Base-by-base conservation (phyloP, 2,329 filamentous ascomycete genomes). In the Drechslera avenae region DNA sequence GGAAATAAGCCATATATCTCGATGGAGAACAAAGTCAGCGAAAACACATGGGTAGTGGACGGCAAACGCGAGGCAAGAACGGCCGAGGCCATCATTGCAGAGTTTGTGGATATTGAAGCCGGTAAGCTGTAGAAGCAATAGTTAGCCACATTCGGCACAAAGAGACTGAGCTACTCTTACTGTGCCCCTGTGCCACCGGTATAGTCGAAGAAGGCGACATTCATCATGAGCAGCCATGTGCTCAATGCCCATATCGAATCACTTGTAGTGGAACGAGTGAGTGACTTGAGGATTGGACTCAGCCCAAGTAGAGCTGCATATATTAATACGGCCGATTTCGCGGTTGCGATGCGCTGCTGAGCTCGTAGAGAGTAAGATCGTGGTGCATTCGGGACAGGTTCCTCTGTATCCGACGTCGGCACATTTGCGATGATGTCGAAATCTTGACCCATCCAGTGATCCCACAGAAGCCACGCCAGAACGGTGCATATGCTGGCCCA, bases 221-320 rank as follows among this genome's bases (percentile, higher is more conserved):
- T 99, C 75, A 97, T 93, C 65, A 89, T 84, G 56, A 99, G 84
- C 36, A 99, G 82, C 86, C 91, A 94, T 67, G 90, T 92, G 42
- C 90, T 94, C 79, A 99, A 89, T 50, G 94, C 91, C 94, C 94
- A 99, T 71, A 99, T 99, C 35, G 89, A 94, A 79, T 99, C 94
- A 48, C 85, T 89, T 6, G 90, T 93, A 4, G 93, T 97, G 4
- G 92, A 97, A 42, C 84, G 84, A 0, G 94, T 99, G n/a, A 99
- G 83, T 1, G 92, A 97, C 73, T 97, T 97, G 55, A 99, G 85
- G 58, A 99, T 97, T 0, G 94, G 94, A 34, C 90, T 96, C 3
- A 99, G 82, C 9, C 93, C 94, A 3, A 97, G 84, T 12, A 99
- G 81, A 3, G 91, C 92, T 62, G 89, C 95, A 76, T 95, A 97